phyloP scores from a whole-genome alignment of 257 asterid species.

The Jacaranda copaia region DNA sequence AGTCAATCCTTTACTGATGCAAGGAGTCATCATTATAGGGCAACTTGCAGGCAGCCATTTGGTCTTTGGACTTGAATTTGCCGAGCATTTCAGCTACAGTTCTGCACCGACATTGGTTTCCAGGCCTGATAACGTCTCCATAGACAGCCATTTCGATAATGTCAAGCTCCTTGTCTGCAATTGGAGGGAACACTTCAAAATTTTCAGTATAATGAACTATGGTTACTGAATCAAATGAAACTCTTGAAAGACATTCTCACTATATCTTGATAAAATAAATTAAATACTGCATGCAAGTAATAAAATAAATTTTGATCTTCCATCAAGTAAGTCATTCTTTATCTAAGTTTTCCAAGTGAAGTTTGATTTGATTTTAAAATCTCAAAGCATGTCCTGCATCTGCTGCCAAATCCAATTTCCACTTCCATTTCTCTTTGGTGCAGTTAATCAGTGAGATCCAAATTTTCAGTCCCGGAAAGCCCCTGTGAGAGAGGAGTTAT shows the following conservation, averaged over 20 bases:
- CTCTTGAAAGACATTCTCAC: neutral
- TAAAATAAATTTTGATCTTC: neutral
- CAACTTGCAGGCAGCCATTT: slow-evolving; percentile 68
- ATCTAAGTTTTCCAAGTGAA: neutral
- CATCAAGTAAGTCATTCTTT: neutral
- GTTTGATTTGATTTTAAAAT: neutral
- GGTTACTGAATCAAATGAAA: slow-evolving; percentile 10
- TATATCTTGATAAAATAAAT: neutral
- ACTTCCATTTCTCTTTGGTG: neutral
- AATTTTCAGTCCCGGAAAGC: no score
- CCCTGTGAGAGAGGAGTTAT: no score
- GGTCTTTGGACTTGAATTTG: slow-evolving; percentile 70
- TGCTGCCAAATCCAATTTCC: neutral
- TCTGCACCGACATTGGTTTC: slow-evolving; percentile 89
- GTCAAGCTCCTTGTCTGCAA: slow-evolving; percentile 86
- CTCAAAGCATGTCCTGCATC: neutral
- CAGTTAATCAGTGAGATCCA: neutral
- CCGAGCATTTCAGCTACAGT: slow-evolving; percentile 94
- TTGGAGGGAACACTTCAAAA: neutral
- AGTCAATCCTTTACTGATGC: slow-evolving; percentile 23
- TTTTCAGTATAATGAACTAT: neutral
- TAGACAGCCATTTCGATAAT: slow-evolving; percentile 92
- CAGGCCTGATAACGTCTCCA: slow-evolving; percentile 93
- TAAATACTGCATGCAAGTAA: neutral
- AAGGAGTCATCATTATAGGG: slow-evolving; percentile 47